Base-by-base conservation (phyloP, 2,329 filamentous ascomycete species). In the Aureobasidium zeae region DNA sequence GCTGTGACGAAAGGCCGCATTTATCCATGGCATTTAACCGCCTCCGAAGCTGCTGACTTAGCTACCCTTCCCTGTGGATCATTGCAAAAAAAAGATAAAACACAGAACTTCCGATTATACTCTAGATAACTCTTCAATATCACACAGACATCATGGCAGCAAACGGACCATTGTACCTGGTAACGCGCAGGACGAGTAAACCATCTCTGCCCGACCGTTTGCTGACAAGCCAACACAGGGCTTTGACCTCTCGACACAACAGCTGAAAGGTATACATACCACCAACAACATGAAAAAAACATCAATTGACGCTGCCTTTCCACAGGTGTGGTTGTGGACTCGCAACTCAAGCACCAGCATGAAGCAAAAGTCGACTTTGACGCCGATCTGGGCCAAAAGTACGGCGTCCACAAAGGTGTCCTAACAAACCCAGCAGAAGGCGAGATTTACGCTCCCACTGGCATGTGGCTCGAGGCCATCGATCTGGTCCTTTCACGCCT, bases 281-380 rank as follows among this genome's bases (percentile, higher is more conserved):
- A 19, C 34, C 28, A 19, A 35, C n/a, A n/a, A n/a, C n/a, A n/a
- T n/a, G n/a, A n/a, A n/a, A n/a, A n/a, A n/a, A n/a, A n/a, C 26
- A 11, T 43, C 39, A 43, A 43, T 43, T 33, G 39, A 43, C 39
- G 19, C 21, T 20, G 16, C 11, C 12, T n/a, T 21, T 19, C 22
- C 17, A 10, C 54, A 89, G 84, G 80, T 53, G 81, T 96, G 52
- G 82, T 91, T 39, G 83, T 96, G 52, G 77, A 81, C 45, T 86
- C 87, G 3, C 75, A 86, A 53, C 78, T 96, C 51, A 82, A 83
- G 55, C 81, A 91, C 38, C 70, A 84, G 12, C 76, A 86, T 53
- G 77, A 94, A 63, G 86, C 86, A 57, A 94, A 93, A 62, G 88
- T 94, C 61, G 88, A 94, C 65, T 96, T 98, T 57, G 91, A 96